phyloP scores from a whole-genome alignment of 2,329 filamentous ascomycete genomes.

The Aspergillus felis region DNA sequence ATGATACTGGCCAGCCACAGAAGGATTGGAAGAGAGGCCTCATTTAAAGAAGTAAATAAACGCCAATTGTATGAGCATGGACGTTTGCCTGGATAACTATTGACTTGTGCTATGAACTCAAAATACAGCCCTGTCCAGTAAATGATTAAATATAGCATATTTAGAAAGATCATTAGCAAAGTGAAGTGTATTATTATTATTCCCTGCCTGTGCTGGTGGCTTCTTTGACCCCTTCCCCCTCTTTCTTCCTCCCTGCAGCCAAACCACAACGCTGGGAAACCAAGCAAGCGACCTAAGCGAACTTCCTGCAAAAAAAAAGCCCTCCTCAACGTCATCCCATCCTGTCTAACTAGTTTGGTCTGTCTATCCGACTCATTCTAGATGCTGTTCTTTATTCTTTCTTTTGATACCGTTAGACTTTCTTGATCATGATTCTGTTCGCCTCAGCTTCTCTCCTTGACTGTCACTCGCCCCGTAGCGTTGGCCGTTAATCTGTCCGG shows the following conservation, averaged over 20 bases:
- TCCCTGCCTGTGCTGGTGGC: slow-evolving; percentile 3
- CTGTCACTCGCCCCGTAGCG: slow-evolving; percentile 2
- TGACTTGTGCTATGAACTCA: background rate
- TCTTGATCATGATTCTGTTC: background rate
- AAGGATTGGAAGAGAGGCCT: background rate
- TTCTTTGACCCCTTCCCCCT: slow-evolving; percentile 6
- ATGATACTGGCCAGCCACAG: background rate
- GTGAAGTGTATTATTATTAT: background rate
- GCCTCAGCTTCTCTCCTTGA: background rate
- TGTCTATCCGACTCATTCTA: background rate
- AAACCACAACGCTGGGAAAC: slow-evolving; percentile 30
- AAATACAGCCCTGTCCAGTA: background rate
- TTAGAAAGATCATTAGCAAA: background rate
- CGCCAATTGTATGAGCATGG: background rate
- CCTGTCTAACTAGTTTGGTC: background rate
- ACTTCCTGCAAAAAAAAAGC: background rate
- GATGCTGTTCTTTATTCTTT: background rate
- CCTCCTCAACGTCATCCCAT: background rate
- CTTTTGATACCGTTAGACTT: background rate
- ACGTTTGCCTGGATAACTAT: background rate
- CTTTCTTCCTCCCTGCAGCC: slow-evolving; percentile 25
- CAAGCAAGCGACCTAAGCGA: slow-evolving; percentile 13
- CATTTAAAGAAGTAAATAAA: background rate
- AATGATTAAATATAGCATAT: background rate
- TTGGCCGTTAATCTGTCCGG: slow-evolving; percentile 6